These are phyloP conservation scores for Cladophialophora psammophila DNA, from an alignment of 2,329 filamentous ascomycete species.

Conservation along the genomic window DNA sequence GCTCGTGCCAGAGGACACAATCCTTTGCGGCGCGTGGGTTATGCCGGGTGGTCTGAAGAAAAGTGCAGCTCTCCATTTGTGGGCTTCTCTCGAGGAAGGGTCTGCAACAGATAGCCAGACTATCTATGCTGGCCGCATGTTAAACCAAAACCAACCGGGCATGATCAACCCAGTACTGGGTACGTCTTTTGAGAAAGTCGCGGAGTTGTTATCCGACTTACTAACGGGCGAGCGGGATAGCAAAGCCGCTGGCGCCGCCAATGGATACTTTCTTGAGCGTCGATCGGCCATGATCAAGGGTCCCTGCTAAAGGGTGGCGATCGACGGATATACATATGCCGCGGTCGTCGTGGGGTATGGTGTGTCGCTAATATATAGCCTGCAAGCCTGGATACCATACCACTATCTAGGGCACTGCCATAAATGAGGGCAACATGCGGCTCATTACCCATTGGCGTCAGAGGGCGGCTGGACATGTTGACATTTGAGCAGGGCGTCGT, in stretches of 20 bases:
- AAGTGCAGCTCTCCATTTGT: neutral
- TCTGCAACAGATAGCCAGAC: neutral
- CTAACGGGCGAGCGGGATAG: neutral
- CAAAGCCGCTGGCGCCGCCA: neutral
- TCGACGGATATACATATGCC: neutral
- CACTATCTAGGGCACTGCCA: neutral
- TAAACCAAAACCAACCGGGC: neutral
- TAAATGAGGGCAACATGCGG: neutral
- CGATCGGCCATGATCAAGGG: neutral
- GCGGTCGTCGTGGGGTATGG: neutral
- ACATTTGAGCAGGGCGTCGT: neutral
- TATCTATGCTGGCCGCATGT: neutral
- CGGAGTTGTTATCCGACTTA: neutral
- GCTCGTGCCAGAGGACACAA: neutral
- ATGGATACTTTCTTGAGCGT: neutral
- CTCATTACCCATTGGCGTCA: neutral
- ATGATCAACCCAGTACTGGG: neutral
- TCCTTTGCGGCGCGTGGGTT: constrained; percentile 1
- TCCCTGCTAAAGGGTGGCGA: neutral
- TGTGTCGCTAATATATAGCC: neutral
- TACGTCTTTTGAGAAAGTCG: neutral
- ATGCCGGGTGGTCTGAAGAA: neutral
- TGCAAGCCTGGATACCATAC: neutral
- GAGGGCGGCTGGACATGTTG: neutral
- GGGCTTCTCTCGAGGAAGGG: neutral